These are phyloP conservation scores for Senna tora DNA, from an alignment of 306 rosid genomes.

Conservation along the genomic window DNA sequence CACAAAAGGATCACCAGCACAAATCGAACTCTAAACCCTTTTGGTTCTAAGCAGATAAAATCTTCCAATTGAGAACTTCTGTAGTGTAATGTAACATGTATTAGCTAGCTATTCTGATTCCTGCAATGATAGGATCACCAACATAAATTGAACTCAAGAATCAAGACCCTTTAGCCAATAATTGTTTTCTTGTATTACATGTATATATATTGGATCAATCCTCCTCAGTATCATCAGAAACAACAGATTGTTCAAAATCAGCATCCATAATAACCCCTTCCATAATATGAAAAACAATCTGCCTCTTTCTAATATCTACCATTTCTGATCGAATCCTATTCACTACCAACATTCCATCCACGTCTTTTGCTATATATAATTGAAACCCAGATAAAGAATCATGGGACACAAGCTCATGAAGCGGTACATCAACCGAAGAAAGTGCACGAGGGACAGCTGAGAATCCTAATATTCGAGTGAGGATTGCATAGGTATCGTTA, in stretches of 20 bases:
- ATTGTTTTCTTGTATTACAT: too few relatives aligned
- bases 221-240: conserved; percentile 46
- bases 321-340: conserved; percentile 64
- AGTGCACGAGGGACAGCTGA: conserved; percentile 68
- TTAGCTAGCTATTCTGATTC: background rate
- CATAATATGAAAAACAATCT: conserved; percentile 69
- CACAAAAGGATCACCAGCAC: background rate
- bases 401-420: conserved; percentile 50
- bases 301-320: conserved; percentile 58
- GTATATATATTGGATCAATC: conserved; percentile 26
- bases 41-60: too few relatives aligned
- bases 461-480: conserved; percentile 73
- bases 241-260: conserved; percentile 68
- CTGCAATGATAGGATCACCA: too few relatives aligned
- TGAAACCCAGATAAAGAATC: conserved; percentile 83
- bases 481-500: conserved; percentile 68
- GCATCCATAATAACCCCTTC: conserved; percentile 91
- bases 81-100: too few relatives aligned
- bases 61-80: too few relatives aligned
- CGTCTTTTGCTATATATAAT: conserved; percentile 57
- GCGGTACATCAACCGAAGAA: conserved; percentile 47
- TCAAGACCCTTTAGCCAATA: too few relatives aligned
- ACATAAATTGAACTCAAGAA: too few relatives aligned
- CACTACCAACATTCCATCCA: conserved; percentile 69
- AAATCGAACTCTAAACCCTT: too few relatives aligned